Evolutionary conservation across 2,329 filamentous ascomycete species (phyloP), one percentile per base, ranked within the genome.

Genomic region (Cercospora zeae-maydis): DNA sequence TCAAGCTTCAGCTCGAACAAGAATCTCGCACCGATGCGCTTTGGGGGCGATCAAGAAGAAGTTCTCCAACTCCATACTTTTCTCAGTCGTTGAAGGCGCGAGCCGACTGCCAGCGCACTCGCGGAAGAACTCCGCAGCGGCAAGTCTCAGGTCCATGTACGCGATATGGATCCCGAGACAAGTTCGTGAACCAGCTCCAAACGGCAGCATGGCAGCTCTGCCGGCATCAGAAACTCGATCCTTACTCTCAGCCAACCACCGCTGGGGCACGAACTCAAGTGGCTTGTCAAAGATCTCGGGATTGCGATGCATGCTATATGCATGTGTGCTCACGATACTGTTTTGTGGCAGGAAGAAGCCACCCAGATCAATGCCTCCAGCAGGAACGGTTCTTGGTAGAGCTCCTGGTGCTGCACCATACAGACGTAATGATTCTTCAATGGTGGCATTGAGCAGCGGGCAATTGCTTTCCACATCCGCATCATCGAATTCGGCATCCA

Each of bases 101-200:
- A 73, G 30, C 19, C 59, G 58, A 4, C 68, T 70, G 2, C 67
- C 67, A 4, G 51, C 54, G 47, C 65, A 73, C 34, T 59, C 45
- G 7, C 69, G 59, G 55, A 75, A 73, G 64, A 74, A 75, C 45
- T 67, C 64, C 1, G 70, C 70, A 4, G 68, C 62, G 1, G 66
- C 70, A 3, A 72, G 60, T 14, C 72, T 62, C 36, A 75, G 52
- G 56, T 74, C 74, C 63, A 71, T 72, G 21, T 70, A 68, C 1
- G 73, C 74, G 2, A 75, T 66, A 52, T 75, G 71, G 3, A 71
- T 42, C 2, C 74, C 74, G n/a, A 74, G 54, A 60, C 74, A 75
- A 10, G 64, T 63, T 3, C 70, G 57, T 11, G 70, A 61, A 13
- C 73, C 74, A 30, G 66, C 66, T 4, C 72, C 74, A 36, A 72